phyloP scores from a whole-genome alignment of 305 asterid species.

The Striga hermonthica region DNA sequence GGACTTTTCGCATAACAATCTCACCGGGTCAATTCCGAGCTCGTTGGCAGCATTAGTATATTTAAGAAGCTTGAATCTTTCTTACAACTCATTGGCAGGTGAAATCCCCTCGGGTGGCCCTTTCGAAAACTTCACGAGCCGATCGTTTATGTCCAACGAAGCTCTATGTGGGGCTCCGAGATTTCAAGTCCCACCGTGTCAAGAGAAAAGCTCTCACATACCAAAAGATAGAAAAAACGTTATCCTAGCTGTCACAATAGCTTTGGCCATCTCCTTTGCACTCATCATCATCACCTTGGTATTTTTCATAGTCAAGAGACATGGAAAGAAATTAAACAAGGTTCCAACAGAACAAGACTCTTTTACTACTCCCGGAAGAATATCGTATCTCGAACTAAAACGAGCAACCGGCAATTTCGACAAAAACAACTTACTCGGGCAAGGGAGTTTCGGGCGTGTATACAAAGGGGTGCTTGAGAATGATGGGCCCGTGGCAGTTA shows the following conservation, averaged over 20 bases:
- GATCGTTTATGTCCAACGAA: conserved; percentile 38
- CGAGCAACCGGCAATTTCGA: conserved; percentile 17
- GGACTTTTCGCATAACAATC: conserved; percentile 29
- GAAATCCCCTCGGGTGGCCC: conserved; percentile 41
- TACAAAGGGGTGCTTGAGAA: conserved; percentile 30
- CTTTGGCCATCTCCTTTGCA: neutral
- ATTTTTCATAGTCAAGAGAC: conserved; percentile 25
- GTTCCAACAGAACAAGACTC: neutral
- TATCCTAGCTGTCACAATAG: conserved; percentile 27
- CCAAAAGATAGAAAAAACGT: neutral
- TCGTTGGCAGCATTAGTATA: conserved; percentile 26
- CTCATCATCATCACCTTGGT: conserved; percentile 2
- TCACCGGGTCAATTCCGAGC: conserved; percentile 30
- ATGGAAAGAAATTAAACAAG: neutral
- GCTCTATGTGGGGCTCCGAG: conserved; percentile 37
- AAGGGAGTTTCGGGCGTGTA: conserved; percentile 33
- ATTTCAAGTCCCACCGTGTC: conserved; percentile 37
- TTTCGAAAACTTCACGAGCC: conserved; percentile 39
- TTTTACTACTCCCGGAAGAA: neutral
- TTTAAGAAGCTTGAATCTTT: conserved; percentile 33
- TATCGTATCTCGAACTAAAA: conserved; percentile 25
- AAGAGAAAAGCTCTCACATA: neutral
- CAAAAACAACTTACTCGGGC: conserved; percentile 19
- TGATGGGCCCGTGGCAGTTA: conserved; percentile 28
- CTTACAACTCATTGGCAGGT: conserved; percentile 33